Base-by-base conservation (phyloP, 2,329 filamentous ascomycete genomes). In the Hypoxylon sp. region DNA sequence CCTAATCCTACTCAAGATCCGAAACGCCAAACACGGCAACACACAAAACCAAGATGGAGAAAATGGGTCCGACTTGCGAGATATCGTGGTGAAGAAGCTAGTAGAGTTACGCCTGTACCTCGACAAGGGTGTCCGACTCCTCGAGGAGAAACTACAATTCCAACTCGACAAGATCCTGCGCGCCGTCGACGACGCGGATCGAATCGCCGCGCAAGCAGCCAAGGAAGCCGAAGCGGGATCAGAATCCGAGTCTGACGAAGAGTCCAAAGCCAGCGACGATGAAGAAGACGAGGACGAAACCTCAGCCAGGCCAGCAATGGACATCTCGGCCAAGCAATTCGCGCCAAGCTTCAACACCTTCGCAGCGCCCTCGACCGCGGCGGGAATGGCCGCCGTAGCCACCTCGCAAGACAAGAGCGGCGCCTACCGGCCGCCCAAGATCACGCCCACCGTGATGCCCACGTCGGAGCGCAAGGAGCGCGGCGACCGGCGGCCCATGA, bases 141-240 rank as follows among this genome's bases (percentile, higher is more conserved):
- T 97, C 11, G 95, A 99, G 73, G 88, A 88, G 61, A 89, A 92
- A 63, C 75, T 99, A 55, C 93, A 91, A 61, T 99, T 97, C 73
- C 92, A 97, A 69, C 91, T 99, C 65, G 93, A 97, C 71, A 94
- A 96, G 68, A 91, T 97, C 17, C 79, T 99, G 13, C 88, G 91
- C 57, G 90, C 91, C 0, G 91, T 91, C 25, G 89, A 96, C 55
- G 87, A 93, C 61, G 80, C 83, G 3, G 81, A 86, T 57, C 76
- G 81, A 23, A 69, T 66, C 4, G 69, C 71, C 5, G 51, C 59
- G 5, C 72, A 64, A 38, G 73, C 65, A n/a, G 49, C 38, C 3
- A 66, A 69, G 37, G 66, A 64, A 2, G 71, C 70, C 3, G 73
- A 74, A 32, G 67, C 68, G 2, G 72, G 71, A 0, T 74, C 73